Evolutionary conservation across 169 alveolate species (phyloP), one percentile per base, ranked within the genome.

Genomic region (Plasmodium relictum): DNA sequence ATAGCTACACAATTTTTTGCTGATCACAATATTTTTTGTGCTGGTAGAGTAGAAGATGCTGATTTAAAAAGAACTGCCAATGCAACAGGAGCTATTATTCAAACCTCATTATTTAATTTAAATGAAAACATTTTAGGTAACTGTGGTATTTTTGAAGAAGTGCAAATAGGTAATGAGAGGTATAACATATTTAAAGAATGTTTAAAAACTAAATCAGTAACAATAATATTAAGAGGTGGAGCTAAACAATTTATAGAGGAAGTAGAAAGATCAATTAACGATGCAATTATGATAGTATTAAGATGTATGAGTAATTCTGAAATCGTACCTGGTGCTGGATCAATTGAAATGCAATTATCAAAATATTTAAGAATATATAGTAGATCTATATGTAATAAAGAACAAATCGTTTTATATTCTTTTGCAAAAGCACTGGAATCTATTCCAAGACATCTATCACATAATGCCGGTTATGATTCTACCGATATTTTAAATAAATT

Each of bases 1-100:
- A 90, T 98, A 10, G 99, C 99, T n/a, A 98, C 99, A 16, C 99
- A 98, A 93, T 98, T 96, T 90, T 98, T 98, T 91, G 99, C 99
- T n/a, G 99, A 96, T 31, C 90, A 97, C 74, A 93, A 95, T 73
- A 95, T 98, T 18, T 98, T 98, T 93, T 97, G 99, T 88, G 99
- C 99, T 41, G 99, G 99, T 7, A 94, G 99, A 73, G 99, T 98
- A 20, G 98, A 97, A 41, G 96, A 95, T 71, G 99, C 97, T 44
- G 99, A 98, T 85, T 78, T 98, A 78, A 88, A 88, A 74, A 96
- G 99, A 92, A 97, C 99, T 14, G 93, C 98, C 24, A 93, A 96
- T 69, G 99, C 99, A 41, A 98, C 99, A 9, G 99, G 99, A 7
- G 99, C 98, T 5, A 61, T 94, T 45, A 92, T 98, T 0, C 98